Conservation (phyloP, 257 asterid species). For the Solanum ossicruentum region DNA sequence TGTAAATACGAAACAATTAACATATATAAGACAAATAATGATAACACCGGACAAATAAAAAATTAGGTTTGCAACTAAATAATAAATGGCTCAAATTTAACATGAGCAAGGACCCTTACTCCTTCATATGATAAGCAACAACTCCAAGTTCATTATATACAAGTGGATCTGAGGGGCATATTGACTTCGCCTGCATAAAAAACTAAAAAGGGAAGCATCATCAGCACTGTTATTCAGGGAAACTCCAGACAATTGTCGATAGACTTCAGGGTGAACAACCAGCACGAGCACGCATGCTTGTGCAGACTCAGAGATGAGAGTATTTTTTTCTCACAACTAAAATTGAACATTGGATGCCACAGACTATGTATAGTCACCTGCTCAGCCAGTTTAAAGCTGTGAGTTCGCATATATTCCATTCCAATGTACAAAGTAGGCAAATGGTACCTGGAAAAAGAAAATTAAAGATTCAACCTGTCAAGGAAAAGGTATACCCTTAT, state of each 20-base stretch:
- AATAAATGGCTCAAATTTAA: not conserved
- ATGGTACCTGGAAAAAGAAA: constrained; percentile 75
- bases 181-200: constrained; percentile 83
- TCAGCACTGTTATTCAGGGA: not conserved
- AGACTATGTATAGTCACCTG: constrained; percentile 43
- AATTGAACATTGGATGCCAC: not conserved
- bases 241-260: constrained; percentile 7
- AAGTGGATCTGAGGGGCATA: constrained; percentile 94
- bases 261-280: constrained; percentile 1
- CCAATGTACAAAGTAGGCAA: constrained; percentile 89
- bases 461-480: constrained; percentile 19
- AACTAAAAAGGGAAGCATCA: constrained; percentile 46
- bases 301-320: not conserved
- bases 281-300: not conserved
- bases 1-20: too few relatives aligned
- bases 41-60: not conserved
- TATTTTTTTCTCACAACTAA: not conserved
- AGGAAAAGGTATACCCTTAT: not conserved
- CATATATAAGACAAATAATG: too few relatives aligned
- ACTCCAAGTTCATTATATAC: constrained; percentile 97
- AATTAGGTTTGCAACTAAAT: not conserved
- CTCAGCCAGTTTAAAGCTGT: constrained; percentile 94
- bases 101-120: constrained; percentile 43
- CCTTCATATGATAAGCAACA: constrained; percentile 96
- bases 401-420: constrained; percentile 98